These are phyloP conservation scores for Nothophoma quercina DNA, from an alignment of 2,329 filamentous ascomycete species.

Conservation along the genomic window DNA sequence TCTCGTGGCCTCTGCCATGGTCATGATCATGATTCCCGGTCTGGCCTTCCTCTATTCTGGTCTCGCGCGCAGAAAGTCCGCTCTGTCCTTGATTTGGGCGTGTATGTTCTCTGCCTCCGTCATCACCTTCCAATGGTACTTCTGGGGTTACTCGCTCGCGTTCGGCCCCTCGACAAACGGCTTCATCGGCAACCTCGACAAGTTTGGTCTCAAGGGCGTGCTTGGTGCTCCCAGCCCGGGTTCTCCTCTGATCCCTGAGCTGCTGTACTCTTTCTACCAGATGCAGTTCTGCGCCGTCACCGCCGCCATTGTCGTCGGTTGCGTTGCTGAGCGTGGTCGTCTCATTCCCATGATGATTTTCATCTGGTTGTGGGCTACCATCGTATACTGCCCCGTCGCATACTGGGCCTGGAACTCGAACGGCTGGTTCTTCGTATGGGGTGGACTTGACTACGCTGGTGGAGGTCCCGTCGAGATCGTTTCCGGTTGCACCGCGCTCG, in stretches of 20 bases:
- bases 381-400: slow-evolving; percentile 95
- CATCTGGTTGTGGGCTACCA: slow-evolving; percentile 92
- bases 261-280: slow-evolving; percentile 96
- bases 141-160: slow-evolving; percentile 97
- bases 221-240: slow-evolving; percentile 86
- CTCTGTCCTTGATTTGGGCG: slow-evolving; percentile 95
- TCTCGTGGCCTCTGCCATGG: slow-evolving; percentile 87
- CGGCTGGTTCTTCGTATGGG: slow-evolving; percentile 90
- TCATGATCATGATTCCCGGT: slow-evolving; percentile 94
- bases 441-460: slow-evolving; percentile 94
- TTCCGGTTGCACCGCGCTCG: slow-evolving; percentile 89
- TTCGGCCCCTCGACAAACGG: slow-evolving; percentile 86
- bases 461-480: slow-evolving; percentile 97
- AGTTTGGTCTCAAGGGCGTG: slow-evolving; percentile 88
- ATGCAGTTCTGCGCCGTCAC: slow-evolving; percentile 98
- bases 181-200: slow-evolving; percentile 88
- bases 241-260: slow-evolving; percentile 84
- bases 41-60: slow-evolving; percentile 98
- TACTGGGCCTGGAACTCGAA: slow-evolving; percentile 98
- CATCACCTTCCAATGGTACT: slow-evolving; percentile 98
- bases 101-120: slow-evolving; percentile 93
- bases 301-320: slow-evolving; percentile 87
- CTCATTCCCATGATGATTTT: slow-evolving; percentile 95
- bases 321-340: slow-evolving; percentile 91
- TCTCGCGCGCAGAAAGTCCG: slow-evolving; percentile 95